A percentile compares a stretch with the other conserved stretches of the same genome.
phyloP scores from a whole-genome alignment of 768 basidiomycete species.

The Macrocybe gigantea region DNA sequence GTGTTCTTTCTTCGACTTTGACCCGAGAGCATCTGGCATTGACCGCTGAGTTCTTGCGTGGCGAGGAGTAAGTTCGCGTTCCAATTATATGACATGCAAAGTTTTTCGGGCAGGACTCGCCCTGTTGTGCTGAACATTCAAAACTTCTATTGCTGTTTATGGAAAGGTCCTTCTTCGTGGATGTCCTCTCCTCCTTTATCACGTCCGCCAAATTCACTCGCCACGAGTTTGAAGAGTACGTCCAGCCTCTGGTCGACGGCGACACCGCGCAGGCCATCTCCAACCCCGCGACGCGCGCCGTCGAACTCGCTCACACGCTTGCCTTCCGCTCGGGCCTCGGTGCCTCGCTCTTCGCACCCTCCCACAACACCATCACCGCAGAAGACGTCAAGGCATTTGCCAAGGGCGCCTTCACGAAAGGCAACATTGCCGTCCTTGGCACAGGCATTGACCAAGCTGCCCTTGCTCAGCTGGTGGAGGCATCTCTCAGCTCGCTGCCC shows the following conservation, averaged over 20 bases:
- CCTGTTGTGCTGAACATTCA: too few relatives aligned
- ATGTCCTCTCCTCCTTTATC: constrained; percentile 80
- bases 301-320: constrained; percentile 84
- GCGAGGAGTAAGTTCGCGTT: constrained; percentile 78
- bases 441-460: constrained; percentile 74
- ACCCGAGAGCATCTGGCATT: constrained; percentile 87
- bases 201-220: constrained; percentile 77
- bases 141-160: neutral
- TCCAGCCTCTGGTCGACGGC: constrained; percentile 61
- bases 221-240: constrained; percentile 73
- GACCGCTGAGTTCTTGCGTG: constrained; percentile 91
- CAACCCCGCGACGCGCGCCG: constrained; percentile 61
- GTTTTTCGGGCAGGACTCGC: neutral
- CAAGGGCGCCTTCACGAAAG: constrained; percentile 63
- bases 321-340: constrained; percentile 96
- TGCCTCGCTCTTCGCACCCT: constrained; percentile 79
- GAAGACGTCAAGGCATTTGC: constrained; percentile 75
- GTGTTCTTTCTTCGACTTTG: constrained; percentile 79
- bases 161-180: constrained; percentile 80
- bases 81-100: neutral
- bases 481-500: constrained; percentile 49
- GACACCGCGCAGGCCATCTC: constrained; percentile 59
- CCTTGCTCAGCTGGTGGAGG: constrained; percentile 67
- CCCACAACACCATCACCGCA: constrained; percentile 55
- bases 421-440: constrained; percentile 82